A percentile compares a stretch with the other conserved stretches of the same genome.
These are phyloP conservation scores for Aspergillus wentii DNA, from an alignment of 495 filamentous ascomycete species.

Conservation along the genomic window DNA sequence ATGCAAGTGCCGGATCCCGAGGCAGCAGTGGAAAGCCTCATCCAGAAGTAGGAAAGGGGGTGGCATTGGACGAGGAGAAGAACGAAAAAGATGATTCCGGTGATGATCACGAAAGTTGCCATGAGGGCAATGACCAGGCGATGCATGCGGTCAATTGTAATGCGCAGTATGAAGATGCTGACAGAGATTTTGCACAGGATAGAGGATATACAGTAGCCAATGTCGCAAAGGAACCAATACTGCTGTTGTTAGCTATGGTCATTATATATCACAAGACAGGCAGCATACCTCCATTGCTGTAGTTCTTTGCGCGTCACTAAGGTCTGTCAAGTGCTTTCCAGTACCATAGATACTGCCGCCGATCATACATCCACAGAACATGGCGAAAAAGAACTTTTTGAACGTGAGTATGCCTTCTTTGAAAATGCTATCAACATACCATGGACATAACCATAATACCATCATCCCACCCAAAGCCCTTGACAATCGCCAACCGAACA, in stretches of 20 bases:
- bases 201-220: conserved; percentile 10
- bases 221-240: conserved; percentile 14
- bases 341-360: conserved; percentile 14
- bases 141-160: conserved; percentile 7
- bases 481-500: conserved; percentile 9
- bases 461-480: conserved; percentile 16
- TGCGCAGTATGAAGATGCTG: conserved; percentile 17
- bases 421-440: too few relatives aligned
- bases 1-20: conserved; percentile 13
- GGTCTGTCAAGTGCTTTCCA: conserved; percentile 9
- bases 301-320: conserved; percentile 6
- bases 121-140: conserved; percentile 10
- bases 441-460: conserved; percentile 10
- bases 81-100: conserved; percentile 9
- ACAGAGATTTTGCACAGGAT: conserved; percentile 18
- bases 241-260: conserved; percentile 1
- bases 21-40: neutral
- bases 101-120: conserved; percentile 3
- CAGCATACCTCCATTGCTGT: conserved; percentile 15
- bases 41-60: conserved; percentile 19
- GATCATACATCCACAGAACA: conserved; percentile 15
- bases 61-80: conserved; percentile 13
- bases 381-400: conserved; percentile 11
- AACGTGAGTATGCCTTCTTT: too few relatives aligned
- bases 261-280: too few relatives aligned